These are phyloP conservation scores for Coniochaeta prunicola DNA, from an alignment of 2,329 filamentous ascomycete genomes.

Conservation along the genomic window DNA sequence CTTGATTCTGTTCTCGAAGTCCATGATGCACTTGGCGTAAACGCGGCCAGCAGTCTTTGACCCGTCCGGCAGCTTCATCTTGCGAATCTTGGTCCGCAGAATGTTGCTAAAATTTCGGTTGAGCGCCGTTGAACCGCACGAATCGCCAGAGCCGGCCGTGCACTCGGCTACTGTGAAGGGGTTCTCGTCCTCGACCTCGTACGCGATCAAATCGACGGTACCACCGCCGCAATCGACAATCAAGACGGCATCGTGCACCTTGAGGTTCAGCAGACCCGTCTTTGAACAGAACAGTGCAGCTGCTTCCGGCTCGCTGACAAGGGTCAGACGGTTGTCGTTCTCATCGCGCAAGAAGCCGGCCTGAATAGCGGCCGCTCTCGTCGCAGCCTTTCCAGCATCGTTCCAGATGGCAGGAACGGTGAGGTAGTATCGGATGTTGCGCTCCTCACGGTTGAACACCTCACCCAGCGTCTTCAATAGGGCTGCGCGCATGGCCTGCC, in stretches of 20 bases:
- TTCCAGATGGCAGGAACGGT: slow-evolving; percentile 99
- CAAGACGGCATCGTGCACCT: slow-evolving; percentile 95
- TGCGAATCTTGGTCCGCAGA: slow-evolving; percentile 90
- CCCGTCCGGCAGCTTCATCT: slow-evolving; percentile 97
- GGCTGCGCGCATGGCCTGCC: slow-evolving; percentile 92
- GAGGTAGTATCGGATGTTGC: slow-evolving; percentile 95
- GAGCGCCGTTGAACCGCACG: slow-evolving; percentile 93
- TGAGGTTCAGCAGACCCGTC: slow-evolving; percentile 89
- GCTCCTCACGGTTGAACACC: slow-evolving; percentile 95
- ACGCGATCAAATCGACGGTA: slow-evolving; percentile 97
- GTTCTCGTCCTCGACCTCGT: slow-evolving; percentile 96
- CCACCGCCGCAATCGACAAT: slow-evolving; percentile 98
- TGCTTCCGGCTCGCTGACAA: slow-evolving; percentile 94
- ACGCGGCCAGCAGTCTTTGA: slow-evolving; percentile 97
- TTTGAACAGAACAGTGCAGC: slow-evolving; percentile 97
- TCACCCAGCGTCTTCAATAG: slow-evolving; percentile 94
- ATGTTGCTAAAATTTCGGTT: slow-evolving; percentile 99
- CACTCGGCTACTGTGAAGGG: slow-evolving; percentile 97
- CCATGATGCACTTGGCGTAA: slow-evolving; percentile 99
- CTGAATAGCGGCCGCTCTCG: slow-evolving; percentile 90
- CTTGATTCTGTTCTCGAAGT: slow-evolving; percentile 99
- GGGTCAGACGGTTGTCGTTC: slow-evolving; percentile 91
- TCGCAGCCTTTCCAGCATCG: slow-evolving; percentile 95
- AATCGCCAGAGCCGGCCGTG: slow-evolving; percentile 94
- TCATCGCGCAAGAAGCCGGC: slow-evolving; percentile 94